phyloP scores from a whole-genome alignment of 2,329 filamentous ascomycete species.

The Aspergillus felis region DNA sequence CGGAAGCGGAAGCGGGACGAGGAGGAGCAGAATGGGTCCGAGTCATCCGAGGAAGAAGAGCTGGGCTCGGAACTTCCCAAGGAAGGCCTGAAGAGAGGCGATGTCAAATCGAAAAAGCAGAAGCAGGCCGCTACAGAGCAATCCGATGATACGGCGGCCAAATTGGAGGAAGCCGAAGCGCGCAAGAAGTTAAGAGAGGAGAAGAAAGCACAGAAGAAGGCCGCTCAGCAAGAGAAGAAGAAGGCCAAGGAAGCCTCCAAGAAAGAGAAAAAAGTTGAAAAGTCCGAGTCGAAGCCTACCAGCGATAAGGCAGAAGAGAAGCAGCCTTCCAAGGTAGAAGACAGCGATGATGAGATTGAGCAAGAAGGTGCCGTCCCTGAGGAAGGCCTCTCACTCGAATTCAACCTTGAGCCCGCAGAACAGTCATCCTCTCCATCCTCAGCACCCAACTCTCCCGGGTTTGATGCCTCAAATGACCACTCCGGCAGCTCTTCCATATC shows the following conservation, averaged over 20 bases:
- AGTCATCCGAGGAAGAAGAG: slow-evolving; percentile 44
- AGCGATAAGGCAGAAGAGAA: slow-evolving; percentile 17
- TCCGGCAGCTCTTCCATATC: slow-evolving; percentile 64
- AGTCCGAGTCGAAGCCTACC: slow-evolving; percentile 18
- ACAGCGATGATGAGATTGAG: slow-evolving; percentile 23
- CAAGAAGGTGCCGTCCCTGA: slow-evolving; percentile 41
- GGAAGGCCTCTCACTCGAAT: slow-evolving; percentile 50
- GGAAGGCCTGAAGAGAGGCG: slow-evolving; percentile 56
- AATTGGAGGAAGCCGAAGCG: slow-evolving; percentile 31
- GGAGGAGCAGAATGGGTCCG: slow-evolving; percentile 45
- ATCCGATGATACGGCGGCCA: slow-evolving; percentile 17
- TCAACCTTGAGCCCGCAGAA: slow-evolving; percentile 34
- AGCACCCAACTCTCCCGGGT: slow-evolving; percentile 53
- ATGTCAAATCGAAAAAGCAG: slow-evolving; percentile 50
- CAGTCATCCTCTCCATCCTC: slow-evolving; percentile 41
- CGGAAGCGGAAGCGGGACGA: slow-evolving; percentile 74
- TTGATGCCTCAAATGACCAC: slow-evolving; percentile 51
- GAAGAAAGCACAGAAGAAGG: slow-evolving; percentile 46
- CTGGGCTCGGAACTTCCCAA: slow-evolving; percentile 49
- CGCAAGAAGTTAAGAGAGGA: slow-evolving; percentile 37
- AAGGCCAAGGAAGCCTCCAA: slow-evolving; percentile 40
- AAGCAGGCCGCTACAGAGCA: slow-evolving; percentile 43
- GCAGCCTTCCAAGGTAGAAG: slow-evolving; percentile 18
- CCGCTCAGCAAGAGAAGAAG: slow-evolving; percentile 47
- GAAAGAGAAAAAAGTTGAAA: slow-evolving; percentile 34